Evolutionary conservation across 148 eudicot species (phyloP).

Genomic region (Persicaria tinctoria): DNA sequence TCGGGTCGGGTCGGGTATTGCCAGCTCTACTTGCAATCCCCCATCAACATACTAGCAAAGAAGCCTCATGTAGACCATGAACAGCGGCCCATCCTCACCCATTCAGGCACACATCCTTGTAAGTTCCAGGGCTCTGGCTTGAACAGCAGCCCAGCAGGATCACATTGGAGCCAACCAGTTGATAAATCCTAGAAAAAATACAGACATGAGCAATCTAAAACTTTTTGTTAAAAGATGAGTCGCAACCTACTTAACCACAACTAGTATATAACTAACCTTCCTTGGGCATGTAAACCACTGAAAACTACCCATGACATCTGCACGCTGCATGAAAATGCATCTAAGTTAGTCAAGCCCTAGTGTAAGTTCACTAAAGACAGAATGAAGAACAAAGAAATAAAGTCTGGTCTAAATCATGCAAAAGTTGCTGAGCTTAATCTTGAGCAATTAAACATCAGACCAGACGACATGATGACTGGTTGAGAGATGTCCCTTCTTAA

Average conservation of each 20-base stretch:
- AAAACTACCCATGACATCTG: slow-evolving; percentile 50
- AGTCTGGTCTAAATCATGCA: not conserved
- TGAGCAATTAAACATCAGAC: not conserved
- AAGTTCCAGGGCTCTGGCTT: slow-evolving; percentile 47
- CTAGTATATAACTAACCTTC: slow-evolving; percentile 36
- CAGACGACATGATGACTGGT: not conserved
- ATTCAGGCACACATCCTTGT: slow-evolving; percentile 50
- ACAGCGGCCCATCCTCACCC: slow-evolving; percentile 35
- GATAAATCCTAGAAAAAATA: slow-evolving; percentile 58
- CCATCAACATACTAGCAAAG: no score
- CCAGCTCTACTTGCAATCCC: no score
- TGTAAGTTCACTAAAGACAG: not conserved
- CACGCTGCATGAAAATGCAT: slow-evolving; percentile 44
- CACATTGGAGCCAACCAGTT: slow-evolving; percentile 13
- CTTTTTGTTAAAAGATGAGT: slow-evolving; percentile 1
- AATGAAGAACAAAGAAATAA: not conserved
- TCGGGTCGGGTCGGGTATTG: no score
- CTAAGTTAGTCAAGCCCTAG: not conserved
- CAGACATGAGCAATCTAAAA: not conserved
- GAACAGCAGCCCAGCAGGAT: slow-evolving; percentile 14
- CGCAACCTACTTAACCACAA: not conserved
- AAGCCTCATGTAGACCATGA: no score
- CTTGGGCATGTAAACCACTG: slow-evolving; percentile 88
- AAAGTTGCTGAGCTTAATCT: not conserved
- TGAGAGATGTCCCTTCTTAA: not conserved